Evolutionary conservation across 345 rosid species (phyloP).

Genomic region (Gossypium anomalum): DNA sequence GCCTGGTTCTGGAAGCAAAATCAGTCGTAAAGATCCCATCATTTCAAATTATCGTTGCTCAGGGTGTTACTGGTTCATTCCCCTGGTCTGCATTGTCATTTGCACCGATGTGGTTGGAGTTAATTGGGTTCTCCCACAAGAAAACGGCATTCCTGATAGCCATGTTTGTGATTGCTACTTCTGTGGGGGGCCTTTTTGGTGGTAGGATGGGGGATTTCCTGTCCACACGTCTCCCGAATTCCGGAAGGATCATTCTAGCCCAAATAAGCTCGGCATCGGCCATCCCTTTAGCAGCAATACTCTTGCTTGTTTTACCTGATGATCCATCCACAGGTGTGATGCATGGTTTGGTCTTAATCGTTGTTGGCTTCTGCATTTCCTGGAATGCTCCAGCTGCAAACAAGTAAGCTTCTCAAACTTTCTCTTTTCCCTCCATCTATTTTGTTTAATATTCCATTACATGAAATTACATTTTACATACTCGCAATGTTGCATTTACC

Average conservation of each 20-base stretch:
- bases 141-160: slow-evolving; percentile 60
- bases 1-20: slow-evolving; percentile 50
- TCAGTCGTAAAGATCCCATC: slow-evolving; percentile 57
- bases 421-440: not conserved
- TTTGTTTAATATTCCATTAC: not conserved
- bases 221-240: slow-evolving; percentile 56
- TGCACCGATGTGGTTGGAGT: slow-evolving; percentile 92
- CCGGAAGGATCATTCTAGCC: slow-evolving; percentile 79
- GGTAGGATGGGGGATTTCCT: slow-evolving; percentile 81
- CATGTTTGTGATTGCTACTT: slow-evolving; percentile 57
- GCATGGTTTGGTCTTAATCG: slow-evolving; percentile 53
- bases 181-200: slow-evolving; percentile 87
- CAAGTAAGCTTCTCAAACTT: slow-evolving; percentile 42
- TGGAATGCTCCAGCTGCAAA: slow-evolving; percentile 94
- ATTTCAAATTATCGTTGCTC: slow-evolving; percentile 87
- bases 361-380: slow-evolving; percentile 63
- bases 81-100: slow-evolving; percentile 94
- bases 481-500: not conserved
- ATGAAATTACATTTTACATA: not conserved
- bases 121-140: slow-evolving; percentile 72
- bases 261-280: slow-evolving; percentile 89
- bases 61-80: slow-evolving; percentile 74
- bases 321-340: slow-evolving; percentile 57
- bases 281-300: slow-evolving; percentile 78
- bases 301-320: slow-evolving; percentile 64